Base-by-base conservation (phyloP, 768 basidiomycete species). In the Leccinum arenicola region DNA sequence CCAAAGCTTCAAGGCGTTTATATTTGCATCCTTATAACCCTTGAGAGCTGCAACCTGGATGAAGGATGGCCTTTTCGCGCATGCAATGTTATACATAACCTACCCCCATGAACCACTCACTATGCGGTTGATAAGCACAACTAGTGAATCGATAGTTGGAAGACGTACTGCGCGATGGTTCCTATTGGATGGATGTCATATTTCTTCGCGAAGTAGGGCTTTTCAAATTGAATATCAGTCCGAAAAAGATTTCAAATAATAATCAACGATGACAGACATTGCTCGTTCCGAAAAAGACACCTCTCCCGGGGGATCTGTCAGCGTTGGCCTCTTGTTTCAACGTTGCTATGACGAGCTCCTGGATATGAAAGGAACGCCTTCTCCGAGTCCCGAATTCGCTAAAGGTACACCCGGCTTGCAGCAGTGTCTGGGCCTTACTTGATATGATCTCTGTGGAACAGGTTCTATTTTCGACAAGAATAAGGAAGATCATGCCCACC, bases 41-140 rank as follows among this genome's bases (percentile, higher is more conserved):
- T 81, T 82, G 64, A 93, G 65, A 1, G 96, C 94, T 5, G 87
- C 94, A 50, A 95, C 79, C 91, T 93, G 64, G 49, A 59, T 8
- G 52, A 40, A 48, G 50, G 35, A 31, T 60, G 14, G 27, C 31
- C 9, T 33, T 21, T n/a, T 29, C 9, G 19, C 12, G 4, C 15
- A 19, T 36, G 14, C 21, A 19, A 51, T 10, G 5, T 31, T 8
- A 6, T 15, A 38, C 21, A 35, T 1, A 10, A 31, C 82, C 73
- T 74, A 89, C 91, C 56, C 85, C 92, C 92, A 94, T 94, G 68
- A 89, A 91, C 92, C 92, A 94, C 75, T 94, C 92, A 69, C 91
- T 90, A 59, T 17, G 52, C 21, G 56, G 51, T 6, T 36, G 54
- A 54, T 62, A n/a, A 66, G 58, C 29, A 31, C 50, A 50, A 25